Base-by-base conservation (phyloP, 495 filamentous ascomycete genomes). In the Penicillium verhagenii region DNA sequence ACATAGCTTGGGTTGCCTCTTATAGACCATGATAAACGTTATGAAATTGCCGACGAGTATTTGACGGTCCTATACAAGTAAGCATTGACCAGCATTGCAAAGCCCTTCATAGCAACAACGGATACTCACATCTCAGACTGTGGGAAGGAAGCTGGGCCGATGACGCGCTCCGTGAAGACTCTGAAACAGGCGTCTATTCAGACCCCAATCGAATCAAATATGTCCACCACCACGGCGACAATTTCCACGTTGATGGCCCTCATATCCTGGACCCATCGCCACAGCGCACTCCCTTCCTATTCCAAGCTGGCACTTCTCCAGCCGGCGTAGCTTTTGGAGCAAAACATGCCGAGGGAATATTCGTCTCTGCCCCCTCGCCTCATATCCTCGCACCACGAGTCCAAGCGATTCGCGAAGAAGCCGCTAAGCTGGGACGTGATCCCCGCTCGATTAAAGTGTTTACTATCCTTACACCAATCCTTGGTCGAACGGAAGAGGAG, bases 121-220 rank as follows among this genome's bases (percentile, higher is more conserved):
- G 6, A 13, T 29, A 21, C 24, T 1, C 20, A 20, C 13, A 9
- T 53, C 23, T 23, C 26, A 53, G 50, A 53, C 72, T 82, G 6
- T 84, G 78, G 79, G 77, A 84, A 60, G 72, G 71, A 13, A 80
- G 77, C 7, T 83, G 80, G 79, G 63, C 69, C 21, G 69, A 78
- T 58, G 71, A 74, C 55, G 79, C 79, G 1, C 57, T 79, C 28
- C 40, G 54, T 23, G 69, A 65, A 14, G 68, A 80, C 52, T 60
- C 65, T 1, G 61, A 64, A 23, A 69, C 65, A 21, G 78, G 73
- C 51, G 65, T 53, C 24, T 81, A 80, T 54, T 62, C 67, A 16
- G 74, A 81, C 51, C 76, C 76, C 0, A 58, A 64, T 37, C 69
- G 72, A 45, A 68, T 84, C 53, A 70, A 75, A 26, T 70, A 66